Evolutionary conservation across 2,329 filamentous ascomycete genomes (phyloP).

Genomic region (Sclerotinia glacialis): DNA sequence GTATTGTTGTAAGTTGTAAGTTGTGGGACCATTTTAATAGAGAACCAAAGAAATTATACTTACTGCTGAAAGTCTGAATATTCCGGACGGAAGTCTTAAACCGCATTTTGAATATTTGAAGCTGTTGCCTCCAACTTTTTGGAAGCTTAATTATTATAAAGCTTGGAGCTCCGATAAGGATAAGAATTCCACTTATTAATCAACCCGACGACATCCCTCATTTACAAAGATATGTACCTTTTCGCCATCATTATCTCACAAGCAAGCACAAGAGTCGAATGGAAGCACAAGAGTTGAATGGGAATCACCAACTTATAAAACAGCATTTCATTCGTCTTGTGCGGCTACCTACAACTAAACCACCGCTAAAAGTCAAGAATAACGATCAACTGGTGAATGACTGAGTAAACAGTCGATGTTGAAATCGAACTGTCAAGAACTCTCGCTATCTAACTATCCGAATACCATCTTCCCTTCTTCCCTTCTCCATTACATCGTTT

Average conservation of each 20-base stretch:
- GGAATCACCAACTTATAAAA: background rate
- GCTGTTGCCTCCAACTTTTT: background rate
- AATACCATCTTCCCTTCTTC: background rate
- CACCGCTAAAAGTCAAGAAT: background rate
- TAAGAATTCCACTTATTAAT: constrained; percentile 10
- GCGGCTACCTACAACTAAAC: background rate
- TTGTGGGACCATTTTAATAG: background rate
- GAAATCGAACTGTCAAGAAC: background rate
- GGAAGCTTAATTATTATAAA: background rate
- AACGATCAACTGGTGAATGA: background rate
- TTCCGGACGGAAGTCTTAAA: constrained; percentile 66
- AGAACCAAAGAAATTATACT: constrained; percentile 28
- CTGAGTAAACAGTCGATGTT: constrained; percentile 1
- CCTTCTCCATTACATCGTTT: background rate
- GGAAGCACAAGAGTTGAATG: too few species aligned
- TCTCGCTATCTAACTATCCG: background rate
- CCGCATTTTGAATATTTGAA: constrained; percentile 49
- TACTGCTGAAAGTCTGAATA: constrained; percentile 64
- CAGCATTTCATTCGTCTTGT: background rate
- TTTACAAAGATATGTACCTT: background rate
- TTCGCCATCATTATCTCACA: background rate
- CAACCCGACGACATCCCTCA: background rate
- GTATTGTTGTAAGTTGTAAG: constrained; percentile 25
- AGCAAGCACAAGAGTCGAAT: too few species aligned
- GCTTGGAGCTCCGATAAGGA: constrained; percentile 3